phyloP scores from a whole-genome alignment of 768 basidiomycete species.

The Rhodosporidiobolus odoratus region DNA sequence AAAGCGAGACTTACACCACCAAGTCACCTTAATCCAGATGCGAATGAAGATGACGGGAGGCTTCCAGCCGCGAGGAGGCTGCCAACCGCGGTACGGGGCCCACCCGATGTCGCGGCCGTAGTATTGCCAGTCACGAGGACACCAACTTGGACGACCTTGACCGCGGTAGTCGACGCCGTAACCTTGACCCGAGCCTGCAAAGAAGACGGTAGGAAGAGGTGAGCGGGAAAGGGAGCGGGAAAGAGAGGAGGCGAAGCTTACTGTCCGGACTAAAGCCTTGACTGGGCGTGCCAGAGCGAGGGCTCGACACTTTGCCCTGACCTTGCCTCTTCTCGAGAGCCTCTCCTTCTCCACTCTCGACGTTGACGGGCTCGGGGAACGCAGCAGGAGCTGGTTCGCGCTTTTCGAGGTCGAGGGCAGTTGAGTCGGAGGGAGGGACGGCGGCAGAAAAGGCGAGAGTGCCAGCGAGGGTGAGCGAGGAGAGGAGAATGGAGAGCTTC shows the following conservation, averaged over 20 bases:
- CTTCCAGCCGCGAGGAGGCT: not conserved
- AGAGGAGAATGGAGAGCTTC: not conserved
- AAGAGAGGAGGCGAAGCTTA: not conserved
- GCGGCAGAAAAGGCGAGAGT: not conserved
- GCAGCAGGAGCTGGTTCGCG: not conserved
- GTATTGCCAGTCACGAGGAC: not conserved
- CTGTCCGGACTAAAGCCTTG: not conserved
- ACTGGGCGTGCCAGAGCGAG: not conserved
- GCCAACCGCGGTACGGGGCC: not conserved
- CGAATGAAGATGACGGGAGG: not conserved
- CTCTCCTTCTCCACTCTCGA: not conserved
- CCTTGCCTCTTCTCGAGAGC: too few relatives aligned
- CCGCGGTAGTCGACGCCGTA: not conserved
- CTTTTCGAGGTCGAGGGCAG: constrained; percentile 1
- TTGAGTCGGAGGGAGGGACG: not conserved
- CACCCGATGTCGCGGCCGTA: not conserved
- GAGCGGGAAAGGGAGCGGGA: not conserved
- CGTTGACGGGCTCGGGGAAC: not conserved
- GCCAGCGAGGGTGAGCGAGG: not conserved
- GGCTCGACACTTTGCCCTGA: too few relatives aligned
- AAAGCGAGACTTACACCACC: not conserved
- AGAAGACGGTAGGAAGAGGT: not conserved
- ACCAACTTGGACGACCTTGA: not conserved
- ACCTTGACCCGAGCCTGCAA: not conserved
- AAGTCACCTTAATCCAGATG: not conserved